phyloP scores from a whole-genome alignment of 441 rosid species.

The Populus hybrid region DNA sequence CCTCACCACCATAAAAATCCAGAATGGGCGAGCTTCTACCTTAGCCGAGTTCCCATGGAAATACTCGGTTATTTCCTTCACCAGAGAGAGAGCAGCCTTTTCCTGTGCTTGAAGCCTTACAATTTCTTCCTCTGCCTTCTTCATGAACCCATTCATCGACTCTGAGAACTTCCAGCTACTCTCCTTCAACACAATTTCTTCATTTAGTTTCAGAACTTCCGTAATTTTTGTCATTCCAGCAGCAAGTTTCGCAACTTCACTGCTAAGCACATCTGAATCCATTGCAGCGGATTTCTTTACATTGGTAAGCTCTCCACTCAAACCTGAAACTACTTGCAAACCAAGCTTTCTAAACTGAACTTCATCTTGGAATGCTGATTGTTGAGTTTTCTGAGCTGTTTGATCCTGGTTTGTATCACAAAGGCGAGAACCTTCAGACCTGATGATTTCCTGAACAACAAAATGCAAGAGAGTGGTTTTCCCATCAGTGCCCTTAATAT shows the following conservation, averaged over 20 bases:
- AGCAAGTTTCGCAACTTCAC: slow-evolving; percentile 28
- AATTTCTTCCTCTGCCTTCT: slow-evolving; percentile 64
- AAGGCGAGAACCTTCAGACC: slow-evolving; percentile 65
- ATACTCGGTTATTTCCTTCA: slow-evolving; percentile 76
- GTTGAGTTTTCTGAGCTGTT: slow-evolving; percentile 33
- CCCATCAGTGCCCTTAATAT: slow-evolving; percentile 70
- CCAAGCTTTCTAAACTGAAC: slow-evolving; percentile 66
- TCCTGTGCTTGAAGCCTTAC: slow-evolving; percentile 48
- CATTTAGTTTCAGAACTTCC: slow-evolving; percentile 41
- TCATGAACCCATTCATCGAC: slow-evolving; percentile 58
- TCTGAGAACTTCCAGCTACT: slow-evolving; percentile 44
- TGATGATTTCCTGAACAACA: slow-evolving; percentile 66
- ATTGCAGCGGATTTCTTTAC: slow-evolving; percentile 82
- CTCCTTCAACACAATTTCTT: slow-evolving; percentile 29
- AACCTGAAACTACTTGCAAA: slow-evolving; percentile 66
- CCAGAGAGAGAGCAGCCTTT: slow-evolving; percentile 35
- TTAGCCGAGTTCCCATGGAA: slow-evolving; percentile 71
- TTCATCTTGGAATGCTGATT: slow-evolving; percentile 33
- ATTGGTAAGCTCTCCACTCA: slow-evolving; percentile 51
- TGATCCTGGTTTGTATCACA: slow-evolving; percentile 32
- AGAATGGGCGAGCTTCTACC: slow-evolving; percentile 72
- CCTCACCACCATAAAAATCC: slow-evolving; percentile 73
- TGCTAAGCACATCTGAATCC: slow-evolving; percentile 68
- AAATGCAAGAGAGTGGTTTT: slow-evolving; percentile 56
- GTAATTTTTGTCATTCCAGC: slow-evolving; percentile 49